These are phyloP conservation scores for Neurospora sp. DNA, from an alignment of 495 filamentous ascomycete species.

Conservation along the genomic window DNA sequence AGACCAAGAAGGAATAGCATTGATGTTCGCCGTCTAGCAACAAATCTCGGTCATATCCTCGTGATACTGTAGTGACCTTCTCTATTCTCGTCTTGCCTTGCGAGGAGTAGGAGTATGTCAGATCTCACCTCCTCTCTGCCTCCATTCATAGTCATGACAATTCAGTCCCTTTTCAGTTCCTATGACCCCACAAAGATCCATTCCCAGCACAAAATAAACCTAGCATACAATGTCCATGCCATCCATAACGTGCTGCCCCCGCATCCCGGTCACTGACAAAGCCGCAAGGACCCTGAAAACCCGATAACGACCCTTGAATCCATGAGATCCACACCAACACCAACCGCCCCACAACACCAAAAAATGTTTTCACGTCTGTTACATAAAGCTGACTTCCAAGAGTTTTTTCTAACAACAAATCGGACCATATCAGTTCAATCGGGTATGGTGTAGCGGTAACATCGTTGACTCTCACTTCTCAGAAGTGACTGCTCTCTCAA, in stretches of 20 bases:
- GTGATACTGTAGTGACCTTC: not conserved
- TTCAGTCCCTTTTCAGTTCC: not conserved
- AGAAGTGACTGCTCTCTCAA: too few species aligned
- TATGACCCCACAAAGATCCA: not conserved
- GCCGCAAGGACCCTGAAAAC: not conserved
- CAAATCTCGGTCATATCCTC: not conserved
- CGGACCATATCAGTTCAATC: constrained; percentile 1
- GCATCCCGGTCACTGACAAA: not conserved
- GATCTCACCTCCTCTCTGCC: not conserved
- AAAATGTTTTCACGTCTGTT: not conserved
- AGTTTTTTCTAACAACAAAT: not conserved
- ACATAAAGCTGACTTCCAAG: rapidly evolving
- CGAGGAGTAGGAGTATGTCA: not conserved
- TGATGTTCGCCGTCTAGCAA: not conserved
- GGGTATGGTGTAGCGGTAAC: not conserved
- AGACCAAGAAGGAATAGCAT: not conserved
- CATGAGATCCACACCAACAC: not conserved
- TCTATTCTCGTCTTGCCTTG: not conserved
- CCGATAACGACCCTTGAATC: not conserved
- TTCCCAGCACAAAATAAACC: not conserved
- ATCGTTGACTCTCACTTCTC: too few species aligned
- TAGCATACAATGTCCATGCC: not conserved
- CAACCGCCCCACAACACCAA: not conserved
- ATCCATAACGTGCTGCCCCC: not conserved
- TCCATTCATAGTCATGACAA: not conserved